Conservation (phyloP, 2,329 filamentous ascomycete genomes). For the Chaetothyriales sp. region DNA sequence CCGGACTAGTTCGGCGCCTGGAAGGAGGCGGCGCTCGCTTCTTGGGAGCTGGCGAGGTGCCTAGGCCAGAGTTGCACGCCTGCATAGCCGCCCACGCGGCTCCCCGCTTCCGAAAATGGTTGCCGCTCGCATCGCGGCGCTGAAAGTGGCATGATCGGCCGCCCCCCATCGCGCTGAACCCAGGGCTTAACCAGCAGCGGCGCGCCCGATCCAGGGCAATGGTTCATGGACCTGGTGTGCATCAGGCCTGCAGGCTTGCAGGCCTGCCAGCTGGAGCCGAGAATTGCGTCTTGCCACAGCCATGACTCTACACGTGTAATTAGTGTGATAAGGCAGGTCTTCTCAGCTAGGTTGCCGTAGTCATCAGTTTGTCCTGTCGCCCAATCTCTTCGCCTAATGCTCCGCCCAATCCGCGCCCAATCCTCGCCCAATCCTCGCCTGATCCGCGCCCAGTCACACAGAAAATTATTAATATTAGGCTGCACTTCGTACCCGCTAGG, state of each 20-base stretch:
- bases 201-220: not conserved
- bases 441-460: no score
- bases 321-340: no score
- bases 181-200: not conserved
- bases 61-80: not conserved
- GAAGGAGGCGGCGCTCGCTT: not conserved
- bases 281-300: not conserved
- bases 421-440: no score
- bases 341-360: no score
- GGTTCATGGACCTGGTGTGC: not conserved
- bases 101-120: not conserved
- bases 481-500: no score
- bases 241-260: no score
- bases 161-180: not conserved
- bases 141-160: not conserved
- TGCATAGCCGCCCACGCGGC: not conserved
- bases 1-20: not conserved
- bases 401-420: no score
- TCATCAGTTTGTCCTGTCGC: no score
- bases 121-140: not conserved
- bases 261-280: not conserved
- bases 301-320: no score
- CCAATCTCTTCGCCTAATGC: no score
- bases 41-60: not conserved
- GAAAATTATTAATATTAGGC: no score